Base-by-base conservation (phyloP, 768 basidiomycete species). In the Pholiota molesta region DNA sequence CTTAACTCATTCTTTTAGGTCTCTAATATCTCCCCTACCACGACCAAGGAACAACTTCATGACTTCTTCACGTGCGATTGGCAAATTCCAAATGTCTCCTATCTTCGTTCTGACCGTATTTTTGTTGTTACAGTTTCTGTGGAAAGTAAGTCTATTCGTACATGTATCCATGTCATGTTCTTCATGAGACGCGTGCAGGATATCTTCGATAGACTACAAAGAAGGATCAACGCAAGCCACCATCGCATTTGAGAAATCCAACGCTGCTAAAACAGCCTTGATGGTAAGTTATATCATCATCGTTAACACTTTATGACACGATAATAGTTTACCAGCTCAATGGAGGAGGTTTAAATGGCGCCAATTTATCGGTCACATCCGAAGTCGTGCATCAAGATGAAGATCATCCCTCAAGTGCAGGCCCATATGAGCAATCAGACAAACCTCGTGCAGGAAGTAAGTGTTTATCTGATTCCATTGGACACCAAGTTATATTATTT, bases 401-500 rank as follows among this genome's bases (percentile, higher is more conserved):
- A 19, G 78, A 80, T 11, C 79, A 83, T 28, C 55, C 67, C 16
- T 73, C 76, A 23, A 66, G 67, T 45, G 75, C 79, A 3, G 72
- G 59, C 52, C 73, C 76, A 53, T 80, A 92, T 68, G 86, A 91
- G 16, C 95, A 97, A 77, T 83, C 88, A 40, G 95, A 97, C 75
- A 99, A 99, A 79, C 97, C 97, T 1, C 80, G 92, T 31, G 91
- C 92, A 17, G 92, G 87, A 49, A 93, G 91, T 92, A 67, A 68
- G 88, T 39, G 14, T n/a, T 14, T 7, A 31, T 35, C 6, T 35
- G 21, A 4, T 26, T 26, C 17, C 31, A 21, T 61, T 60, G 53
- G 58, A 33, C 9, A 33, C 55, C 26, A 19, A 37, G 60, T 39
- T 59, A 68, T 19, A 42, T 26, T 37, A 40, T 16, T 4, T 40